Evolutionary conservation across 1,284 basidiomycete species (phyloP).

Genomic region (Athelia psychrophila): DNA sequence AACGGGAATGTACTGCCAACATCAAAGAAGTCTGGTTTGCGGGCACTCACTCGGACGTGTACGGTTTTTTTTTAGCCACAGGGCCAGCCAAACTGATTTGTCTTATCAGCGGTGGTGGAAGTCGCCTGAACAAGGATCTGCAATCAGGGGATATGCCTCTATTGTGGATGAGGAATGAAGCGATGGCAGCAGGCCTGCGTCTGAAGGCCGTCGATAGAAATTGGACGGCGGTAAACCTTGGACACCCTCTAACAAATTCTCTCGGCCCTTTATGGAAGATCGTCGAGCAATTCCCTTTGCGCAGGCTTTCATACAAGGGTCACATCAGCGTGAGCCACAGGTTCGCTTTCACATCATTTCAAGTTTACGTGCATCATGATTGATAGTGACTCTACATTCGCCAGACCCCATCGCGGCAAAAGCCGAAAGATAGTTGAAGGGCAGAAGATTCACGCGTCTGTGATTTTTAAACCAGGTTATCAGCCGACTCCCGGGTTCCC

Average conservation of each 20-base stretch:
- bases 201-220: slow-evolving; percentile 17
- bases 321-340: background rate
- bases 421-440: slow-evolving; percentile 23
- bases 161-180: slow-evolving; percentile 26
- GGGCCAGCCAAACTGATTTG: background rate
- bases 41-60: background rate
- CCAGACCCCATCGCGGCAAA: slow-evolving; percentile 25
- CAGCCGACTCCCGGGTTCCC: background rate
- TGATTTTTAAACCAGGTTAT: background rate
- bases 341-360: background rate
- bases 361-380: background rate
- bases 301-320: background rate
- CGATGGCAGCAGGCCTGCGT: slow-evolving; percentile 14
- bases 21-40: slow-evolving; percentile 1
- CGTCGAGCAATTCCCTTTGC: background rate
- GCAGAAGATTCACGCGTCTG: slow-evolving; percentile 28
- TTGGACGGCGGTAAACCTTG: background rate
- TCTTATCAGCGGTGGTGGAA: slow-evolving; percentile 18
- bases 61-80: background rate
- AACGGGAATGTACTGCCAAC: background rate
- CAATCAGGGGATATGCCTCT: slow-evolving; percentile 22
- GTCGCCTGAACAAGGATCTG: slow-evolving; percentile 8
- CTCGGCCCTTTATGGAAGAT: background rate
- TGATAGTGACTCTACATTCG: background rate
- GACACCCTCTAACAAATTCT: background rate